These are phyloP conservation scores for Syzygium jambos DNA, from an alignment of 345 rosid species.

Conservation along the genomic window DNA sequence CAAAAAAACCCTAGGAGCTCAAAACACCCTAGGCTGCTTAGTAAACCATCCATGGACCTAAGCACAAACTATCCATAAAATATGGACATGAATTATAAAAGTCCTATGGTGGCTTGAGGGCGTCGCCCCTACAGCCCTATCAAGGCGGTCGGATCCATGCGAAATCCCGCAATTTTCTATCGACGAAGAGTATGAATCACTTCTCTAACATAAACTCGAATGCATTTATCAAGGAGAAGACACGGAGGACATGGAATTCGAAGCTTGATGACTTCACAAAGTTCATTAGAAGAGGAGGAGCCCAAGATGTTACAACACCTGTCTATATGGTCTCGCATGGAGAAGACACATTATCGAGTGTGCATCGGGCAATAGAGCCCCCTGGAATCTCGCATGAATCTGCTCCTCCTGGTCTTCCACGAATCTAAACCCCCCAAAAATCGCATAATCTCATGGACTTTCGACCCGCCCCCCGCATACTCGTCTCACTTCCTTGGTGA, in stretches of 20 bases:
- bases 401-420: background rate
- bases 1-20: too few species aligned
- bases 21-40: too few species aligned
- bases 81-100: too few species aligned
- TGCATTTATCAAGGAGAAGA: background rate
- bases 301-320: background rate
- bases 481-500: background rate
- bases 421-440: background rate
- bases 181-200: too few species aligned
- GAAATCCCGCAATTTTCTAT: too few species aligned
- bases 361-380: background rate
- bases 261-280: background rate
- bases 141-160: too few species aligned
- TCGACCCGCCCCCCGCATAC: background rate
- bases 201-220: background rate
- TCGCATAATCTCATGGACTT: background rate
- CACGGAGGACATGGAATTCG: background rate
- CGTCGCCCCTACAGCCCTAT: too few species aligned
- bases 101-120: accelerated
- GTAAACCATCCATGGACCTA: too few species aligned
- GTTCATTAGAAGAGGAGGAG: background rate
- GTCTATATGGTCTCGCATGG: background rate
- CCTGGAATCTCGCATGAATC: background rate
- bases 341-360: background rate
- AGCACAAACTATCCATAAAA: too few species aligned